Evolutionary conservation across 345 rosid species (phyloP).

Genomic region (Reutealis trisperma): DNA sequence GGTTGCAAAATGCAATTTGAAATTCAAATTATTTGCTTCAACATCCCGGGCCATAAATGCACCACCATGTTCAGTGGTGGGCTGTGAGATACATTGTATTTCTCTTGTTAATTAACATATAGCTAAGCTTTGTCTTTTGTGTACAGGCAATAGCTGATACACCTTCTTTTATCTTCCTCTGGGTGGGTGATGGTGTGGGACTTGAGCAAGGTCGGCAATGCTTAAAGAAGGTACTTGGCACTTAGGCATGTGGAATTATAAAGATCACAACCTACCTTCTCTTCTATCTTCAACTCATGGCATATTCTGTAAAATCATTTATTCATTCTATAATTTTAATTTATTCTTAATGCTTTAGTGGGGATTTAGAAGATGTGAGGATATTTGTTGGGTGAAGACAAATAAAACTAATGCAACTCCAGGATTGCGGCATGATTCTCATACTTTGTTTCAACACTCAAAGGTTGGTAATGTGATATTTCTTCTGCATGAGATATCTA

Average conservation of each 20-base stretch:
- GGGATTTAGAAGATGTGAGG: slow-evolving; percentile 99
- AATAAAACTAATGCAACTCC: slow-evolving; percentile 93
- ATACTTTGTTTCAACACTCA: slow-evolving; percentile 94
- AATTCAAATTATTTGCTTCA: not conserved
- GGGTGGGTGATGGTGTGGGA: slow-evolving; percentile 99
- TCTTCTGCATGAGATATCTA: slow-evolving; percentile 15
- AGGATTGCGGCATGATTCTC: slow-evolving; percentile 91
- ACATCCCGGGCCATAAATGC: not conserved
- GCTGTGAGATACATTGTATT: not conserved
- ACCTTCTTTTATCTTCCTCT: slow-evolving; percentile 95
- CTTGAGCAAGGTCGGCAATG: slow-evolving; percentile 98
- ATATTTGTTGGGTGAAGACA: slow-evolving; percentile 99
- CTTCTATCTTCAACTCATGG: not conserved
- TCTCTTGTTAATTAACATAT: not conserved
- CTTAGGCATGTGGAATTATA: slow-evolving; percentile 3
- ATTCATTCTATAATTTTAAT: not conserved
- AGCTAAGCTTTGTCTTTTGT: slow-evolving; percentile 1
- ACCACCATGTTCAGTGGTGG: not conserved
- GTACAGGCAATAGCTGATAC: slow-evolving; percentile 93
- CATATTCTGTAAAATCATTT: slow-evolving; percentile 3
- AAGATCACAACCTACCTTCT: not conserved
- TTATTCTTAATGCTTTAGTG: slow-evolving; percentile 47
- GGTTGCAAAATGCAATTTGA: not conserved
- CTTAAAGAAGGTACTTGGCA: slow-evolving; percentile 70
- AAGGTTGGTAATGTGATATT: slow-evolving; percentile 54